A percentile compares a stretch with the other conserved stretches of the same genome.
Conservation (phyloP, 306 rosid genomes). For the Cucurbita moschata region DNA sequence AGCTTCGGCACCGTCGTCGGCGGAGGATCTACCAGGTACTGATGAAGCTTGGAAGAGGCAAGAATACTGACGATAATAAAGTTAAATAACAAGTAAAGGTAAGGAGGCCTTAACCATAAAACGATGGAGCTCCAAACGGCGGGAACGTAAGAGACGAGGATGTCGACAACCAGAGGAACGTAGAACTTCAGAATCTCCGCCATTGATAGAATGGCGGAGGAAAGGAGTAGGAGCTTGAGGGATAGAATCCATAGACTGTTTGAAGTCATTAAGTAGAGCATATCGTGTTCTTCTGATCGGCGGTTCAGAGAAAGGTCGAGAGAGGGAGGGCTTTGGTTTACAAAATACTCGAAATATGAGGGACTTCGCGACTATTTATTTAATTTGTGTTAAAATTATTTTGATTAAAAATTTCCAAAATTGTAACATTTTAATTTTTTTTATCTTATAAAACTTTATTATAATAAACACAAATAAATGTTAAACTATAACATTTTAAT, state of each 20-base stretch:
- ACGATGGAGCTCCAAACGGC: conserved; percentile 37
- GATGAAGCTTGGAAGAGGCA: conserved; percentile 54
- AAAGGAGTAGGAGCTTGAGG: conserved; percentile 33
- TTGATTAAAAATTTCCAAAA: too few relatives aligned
- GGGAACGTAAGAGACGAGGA: conserved; percentile 42
- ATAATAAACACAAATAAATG: too few relatives aligned
- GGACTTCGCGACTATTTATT: neutral
- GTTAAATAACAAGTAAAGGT: conserved; percentile 62
- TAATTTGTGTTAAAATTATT: too few relatives aligned
- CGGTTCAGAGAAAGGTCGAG: neutral
- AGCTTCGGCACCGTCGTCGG: neutral
- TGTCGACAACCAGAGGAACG: conserved; percentile 31
- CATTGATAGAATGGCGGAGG: conserved; percentile 42
- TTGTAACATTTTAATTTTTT: too few relatives aligned
- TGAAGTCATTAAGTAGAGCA: conserved; percentile 3
- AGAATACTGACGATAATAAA: conserved; percentile 68
- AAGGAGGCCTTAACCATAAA: conserved; percentile 60
- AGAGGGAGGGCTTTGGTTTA: neutral
- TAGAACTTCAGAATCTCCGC: conserved; percentile 55
- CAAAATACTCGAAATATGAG: neutral
- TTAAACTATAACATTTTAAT: too few relatives aligned
- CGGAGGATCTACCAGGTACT: conserved; percentile 4
- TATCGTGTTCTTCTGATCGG: neutral
- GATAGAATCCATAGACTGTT: conserved; percentile 19
- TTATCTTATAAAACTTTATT: too few relatives aligned